Base-by-base conservation (phyloP, 164 flowering plant species). In the Macadamia integrifolia region DNA sequence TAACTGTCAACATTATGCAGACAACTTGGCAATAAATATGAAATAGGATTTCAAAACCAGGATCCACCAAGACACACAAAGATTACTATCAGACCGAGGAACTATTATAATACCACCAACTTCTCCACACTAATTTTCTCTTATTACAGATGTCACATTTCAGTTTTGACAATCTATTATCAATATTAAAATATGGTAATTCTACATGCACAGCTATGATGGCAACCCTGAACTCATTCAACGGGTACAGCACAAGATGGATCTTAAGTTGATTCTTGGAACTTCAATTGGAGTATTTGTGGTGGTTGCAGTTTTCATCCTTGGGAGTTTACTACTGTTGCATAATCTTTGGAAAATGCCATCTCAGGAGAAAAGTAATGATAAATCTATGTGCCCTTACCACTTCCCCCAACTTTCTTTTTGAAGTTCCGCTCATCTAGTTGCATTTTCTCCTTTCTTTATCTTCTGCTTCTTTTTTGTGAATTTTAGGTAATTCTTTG, bases 151-250 rank as follows among this genome's bases (percentile, higher is more conserved):
- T 35, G 52, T 7, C 12, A 6, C 17, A 50, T 10, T 35, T 35
- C 40, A 35, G 3, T 42, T 35, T 6, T n/a, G 44, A 13, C 35
- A 63, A 15, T 53, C 29, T 60, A 40, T 15, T 15, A n/a, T 48
- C 55, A 15, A 58, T 57, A 50, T 31, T 65, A n/a, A 69, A 48
- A 58, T 40, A 66, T 8, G 29, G 14, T 35, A 17, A 69, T 58
- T 70, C 73, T 44, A 72, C 65, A 62, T 80, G 74, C 90, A 93
- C 23, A 18, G 98, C 1, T 89, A 78, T 69, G 86, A 82, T 65
- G 83, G 77, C 40, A 93, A 93, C 79, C 84, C 83, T 63, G 68
- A 75, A 63, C 84, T 93, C 17, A 79, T 70, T 60, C 80, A 56
- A 67, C 79, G 49, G 68, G 68, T 3, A 31, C 35, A 73, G 52